phyloP scores from a whole-genome alignment of 2,329 filamentous ascomycete species.

The Colletotrichum sp. region DNA sequence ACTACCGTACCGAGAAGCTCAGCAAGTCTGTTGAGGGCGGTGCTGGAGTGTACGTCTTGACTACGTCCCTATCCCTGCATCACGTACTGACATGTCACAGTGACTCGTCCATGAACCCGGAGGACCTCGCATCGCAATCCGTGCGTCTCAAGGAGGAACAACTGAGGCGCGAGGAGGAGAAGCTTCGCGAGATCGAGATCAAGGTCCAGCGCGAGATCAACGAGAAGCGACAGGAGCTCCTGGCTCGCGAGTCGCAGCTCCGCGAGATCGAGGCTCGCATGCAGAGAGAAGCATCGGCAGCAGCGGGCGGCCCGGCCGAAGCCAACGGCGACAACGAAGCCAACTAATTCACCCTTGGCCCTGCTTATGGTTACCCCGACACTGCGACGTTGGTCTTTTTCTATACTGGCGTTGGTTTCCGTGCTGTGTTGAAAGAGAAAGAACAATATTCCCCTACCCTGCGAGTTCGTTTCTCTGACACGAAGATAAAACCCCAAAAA shows the following conservation, averaged over 20 bases:
- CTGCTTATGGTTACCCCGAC: conserved; percentile 30
- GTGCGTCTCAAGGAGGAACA: conserved; percentile 99
- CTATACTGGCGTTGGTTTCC: conserved; percentile 54
- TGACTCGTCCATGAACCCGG: conserved; percentile 95
- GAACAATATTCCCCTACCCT: conserved; percentile 48
- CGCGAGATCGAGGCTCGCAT: conserved; percentile 98
- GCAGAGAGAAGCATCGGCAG: conserved; percentile 79
- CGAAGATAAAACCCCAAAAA: conserved; percentile 33
- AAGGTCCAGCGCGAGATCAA: conserved; percentile 99
- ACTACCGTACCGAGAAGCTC: conserved; percentile 99
- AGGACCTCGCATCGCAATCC: conserved; percentile 94
- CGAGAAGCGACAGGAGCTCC: conserved; percentile 97
- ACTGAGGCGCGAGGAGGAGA: conserved; percentile 98
- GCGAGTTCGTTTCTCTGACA: conserved; percentile 41
- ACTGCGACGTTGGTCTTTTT: conserved; percentile 51
- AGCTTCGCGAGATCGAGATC: conserved; percentile 98
- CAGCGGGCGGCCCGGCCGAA: conserved; percentile 45
- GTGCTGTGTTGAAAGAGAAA: conserved; percentile 47
- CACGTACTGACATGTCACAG: conserved; percentile 42
- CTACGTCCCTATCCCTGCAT: not conserved
- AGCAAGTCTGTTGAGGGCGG: conserved; percentile 98
- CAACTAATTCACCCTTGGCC: conserved; percentile 40
- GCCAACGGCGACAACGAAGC: conserved; percentile 62
- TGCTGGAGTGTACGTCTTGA: conserved; percentile 77
- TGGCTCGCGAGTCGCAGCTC: conserved; percentile 97